phyloP scores from a whole-genome alignment of 2,329 filamentous ascomycete genomes.

The Fusarium agapanthi region DNA sequence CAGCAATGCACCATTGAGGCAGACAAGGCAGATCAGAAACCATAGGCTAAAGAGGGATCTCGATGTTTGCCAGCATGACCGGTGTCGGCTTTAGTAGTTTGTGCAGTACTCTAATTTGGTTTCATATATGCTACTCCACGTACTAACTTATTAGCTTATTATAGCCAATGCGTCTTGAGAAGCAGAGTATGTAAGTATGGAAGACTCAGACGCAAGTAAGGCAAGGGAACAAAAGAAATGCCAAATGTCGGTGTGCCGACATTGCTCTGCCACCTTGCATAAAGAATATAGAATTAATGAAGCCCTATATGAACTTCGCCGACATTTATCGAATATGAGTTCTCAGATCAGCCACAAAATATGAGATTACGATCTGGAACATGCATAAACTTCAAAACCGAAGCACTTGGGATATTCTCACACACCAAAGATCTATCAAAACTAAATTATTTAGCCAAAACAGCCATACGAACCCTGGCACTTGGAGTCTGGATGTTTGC shows the following conservation, averaged over 20 bases:
- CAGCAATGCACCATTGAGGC: not conserved
- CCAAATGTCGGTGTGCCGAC: slow-evolving; percentile 7
- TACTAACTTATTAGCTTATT: not conserved
- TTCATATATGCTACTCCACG: not conserved
- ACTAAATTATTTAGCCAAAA: not conserved
- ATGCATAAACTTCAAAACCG: not conserved
- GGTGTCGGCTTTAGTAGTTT: too few species aligned
- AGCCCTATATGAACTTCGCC: not conserved
- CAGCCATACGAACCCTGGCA: not conserved
- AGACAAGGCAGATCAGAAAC: too few species aligned
- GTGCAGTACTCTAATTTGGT: not conserved
- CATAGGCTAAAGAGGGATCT: not conserved
- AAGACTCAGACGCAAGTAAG: not conserved
- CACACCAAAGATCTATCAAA: not conserved
- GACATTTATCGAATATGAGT: not conserved
- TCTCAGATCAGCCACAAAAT: not conserved
- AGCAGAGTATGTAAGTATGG: not conserved
- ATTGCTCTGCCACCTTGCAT: not conserved
- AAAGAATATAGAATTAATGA: not conserved
- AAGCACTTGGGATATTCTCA: not conserved
- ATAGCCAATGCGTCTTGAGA: not conserved
- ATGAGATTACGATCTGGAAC: not conserved
- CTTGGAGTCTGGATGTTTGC: not conserved
- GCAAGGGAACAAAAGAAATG: slow-evolving; percentile 5
- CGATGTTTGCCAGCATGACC: not conserved